Evolutionary conservation across 805 yeast genomes (phyloP), one percentile per base, ranked within the genome.

Genomic region (Ogataea naganishii): DNA sequence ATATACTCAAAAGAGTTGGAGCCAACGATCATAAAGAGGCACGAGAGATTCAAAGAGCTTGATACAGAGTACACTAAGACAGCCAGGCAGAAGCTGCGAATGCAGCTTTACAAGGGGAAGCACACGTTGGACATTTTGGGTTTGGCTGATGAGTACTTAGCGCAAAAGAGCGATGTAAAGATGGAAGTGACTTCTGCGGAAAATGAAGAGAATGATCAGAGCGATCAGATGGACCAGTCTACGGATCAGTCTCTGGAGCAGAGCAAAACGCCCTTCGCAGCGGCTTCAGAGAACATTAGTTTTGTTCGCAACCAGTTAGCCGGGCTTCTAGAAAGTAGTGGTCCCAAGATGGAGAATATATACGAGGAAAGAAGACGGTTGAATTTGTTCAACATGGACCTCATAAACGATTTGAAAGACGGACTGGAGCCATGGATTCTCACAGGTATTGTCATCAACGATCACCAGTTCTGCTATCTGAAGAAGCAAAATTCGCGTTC

Each of bases 401-500:
- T 59, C 5, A 23, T 60, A 19, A 38, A 41, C 3, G 39, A 40
- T 4, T 24, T 33, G 11, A 46, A 44, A 9, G 29, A 23, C 2
- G 28, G 37, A 10, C 26, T 51, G 9, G 66, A 62, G 17, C 64
- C 66, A 4, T 62, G 60, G 49, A 30, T 60, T 6, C 37, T 64
- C 3, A 45, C 47, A 9, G 69, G 68, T 15, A 52, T 58, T 3
- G 46, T 63, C 3, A 24, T 62, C 8, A 49, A 44, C 23, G 51
- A 53, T 7, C 33, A 39, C 4, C 49, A 49, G 14, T 62, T 54
- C 34, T 59, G 47, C 20, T 59, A 45, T 30, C 30, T 47, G 27
- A 48, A 40, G 23, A 44, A 37, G 16, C 21, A 27, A 4, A 23
- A 23, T 3, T n/a, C n/a, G n/a, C n/a, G n/a, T n/a, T n/a, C n/a